phyloP scores from a whole-genome alignment of 2,329 filamentous ascomycete genomes.

The Tolypocladium ovalisporum region DNA sequence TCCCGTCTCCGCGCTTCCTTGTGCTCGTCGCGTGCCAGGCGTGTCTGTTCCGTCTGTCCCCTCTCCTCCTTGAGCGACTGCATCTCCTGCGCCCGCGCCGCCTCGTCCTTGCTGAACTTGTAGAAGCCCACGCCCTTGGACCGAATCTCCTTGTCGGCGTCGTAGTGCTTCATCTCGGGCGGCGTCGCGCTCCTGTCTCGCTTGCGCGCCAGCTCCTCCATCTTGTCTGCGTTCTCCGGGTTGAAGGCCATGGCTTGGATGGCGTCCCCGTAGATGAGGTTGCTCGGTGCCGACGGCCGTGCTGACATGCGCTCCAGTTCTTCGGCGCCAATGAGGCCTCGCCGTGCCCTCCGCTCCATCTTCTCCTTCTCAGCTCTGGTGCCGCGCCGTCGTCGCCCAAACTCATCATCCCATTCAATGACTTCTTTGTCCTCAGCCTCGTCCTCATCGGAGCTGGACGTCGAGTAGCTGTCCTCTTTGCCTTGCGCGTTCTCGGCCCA shows the following conservation, averaged over 20 bases:
- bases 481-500: constrained; percentile 65
- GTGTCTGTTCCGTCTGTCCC: constrained; percentile 53
- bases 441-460: constrained; percentile 23
- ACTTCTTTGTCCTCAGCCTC: constrained; percentile 44
- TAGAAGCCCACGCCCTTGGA: constrained; percentile 88
- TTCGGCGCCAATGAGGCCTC: constrained; percentile 41
- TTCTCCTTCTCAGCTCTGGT: constrained; percentile 58
- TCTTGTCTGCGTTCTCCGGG: constrained; percentile 58
- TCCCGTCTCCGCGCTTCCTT: constrained; percentile 47
- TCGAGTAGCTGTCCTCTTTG: constrained; percentile 47
- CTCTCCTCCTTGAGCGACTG: constrained; percentile 56
- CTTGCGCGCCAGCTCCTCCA: constrained; percentile 68
- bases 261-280: constrained; percentile 74
- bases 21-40: constrained; percentile 43
- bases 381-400: constrained; percentile 68
- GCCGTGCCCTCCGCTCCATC: constrained; percentile 42
- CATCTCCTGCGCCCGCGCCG: constrained; percentile 61
- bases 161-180: constrained; percentile 73
- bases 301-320: constrained; percentile 61
- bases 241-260: constrained; percentile 79
- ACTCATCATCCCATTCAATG: constrained; percentile 87
- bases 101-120: constrained; percentile 71
- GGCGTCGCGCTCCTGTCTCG: constrained; percentile 73
- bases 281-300: constrained; percentile 52
- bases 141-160: constrained; percentile 71